Evolutionary conservation across 768 basidiomycete genomes (phyloP), one percentile per base, ranked within the genome.

Genomic region (Kwoniella sp.): DNA sequence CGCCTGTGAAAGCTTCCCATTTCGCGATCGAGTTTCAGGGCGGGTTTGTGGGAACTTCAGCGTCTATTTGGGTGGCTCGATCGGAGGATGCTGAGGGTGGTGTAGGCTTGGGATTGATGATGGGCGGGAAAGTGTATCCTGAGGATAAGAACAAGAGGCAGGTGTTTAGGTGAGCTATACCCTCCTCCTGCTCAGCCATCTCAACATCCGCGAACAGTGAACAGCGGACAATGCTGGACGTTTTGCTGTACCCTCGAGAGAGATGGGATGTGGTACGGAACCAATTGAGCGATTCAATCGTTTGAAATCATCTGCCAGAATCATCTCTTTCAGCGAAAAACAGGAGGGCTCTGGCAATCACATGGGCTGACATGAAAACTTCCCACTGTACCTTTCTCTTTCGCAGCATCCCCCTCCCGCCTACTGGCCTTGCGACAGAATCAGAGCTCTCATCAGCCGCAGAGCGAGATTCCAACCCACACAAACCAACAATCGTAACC

Each of bases 21-120:
- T 54, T 79, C n/a, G 75, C 78, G 1, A 40, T 79, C 21, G 76
- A 74, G 17, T 79, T 79, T 50, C 78, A 79, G 50, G 78, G 78
- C 29, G 78, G 78, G 1, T 79, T 79, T 51, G 70, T 73, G 8
- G 73, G 65, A 15, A 77, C 72, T 15, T 46, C 69, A 8, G 55
- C 64, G 1, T 54, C 53, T 13, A 64, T 79, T 1, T 78, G 75
- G 63, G 64, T 78, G 1, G 77, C 77, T 25, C 56, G 60, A 22
- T 63, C 55, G 27, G 48, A 56, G 7, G 55, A 50, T 21, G 61
- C 55, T 13, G 64, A 61, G 12, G 58, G 58, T 33, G 68, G 59
- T 2, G 60, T 69, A 1, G 64, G 69, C 3, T 49, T 73, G 60
- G 78, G 73, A 6, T 63, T 77, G 60, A 66, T 68, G 54, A 65